phyloP scores from a whole-genome alignment of 2,329 filamentous ascomycete species.

The Stemphylium vesicarium region DNA sequence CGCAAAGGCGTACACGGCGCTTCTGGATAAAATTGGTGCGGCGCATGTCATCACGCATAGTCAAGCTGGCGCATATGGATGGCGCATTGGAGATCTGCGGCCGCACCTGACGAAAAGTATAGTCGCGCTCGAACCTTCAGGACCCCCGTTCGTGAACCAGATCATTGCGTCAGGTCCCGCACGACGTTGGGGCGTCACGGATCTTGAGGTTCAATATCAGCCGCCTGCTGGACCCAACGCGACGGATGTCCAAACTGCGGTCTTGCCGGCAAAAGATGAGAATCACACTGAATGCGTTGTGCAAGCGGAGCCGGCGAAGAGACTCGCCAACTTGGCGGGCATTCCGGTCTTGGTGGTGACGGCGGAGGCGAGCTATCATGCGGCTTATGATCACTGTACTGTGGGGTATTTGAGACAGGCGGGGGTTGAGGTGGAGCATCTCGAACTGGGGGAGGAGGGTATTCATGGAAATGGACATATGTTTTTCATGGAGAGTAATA shows the following conservation, averaged over 20 bases:
- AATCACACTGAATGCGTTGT: slow-evolving; percentile 47
- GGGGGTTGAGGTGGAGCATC: slow-evolving; percentile 32
- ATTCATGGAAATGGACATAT: slow-evolving; percentile 62
- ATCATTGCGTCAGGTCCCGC: slow-evolving; percentile 20
- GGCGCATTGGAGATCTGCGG: slow-evolving; percentile 57
- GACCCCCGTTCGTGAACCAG: slow-evolving; percentile 53
- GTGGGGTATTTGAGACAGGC: slow-evolving; percentile 59
- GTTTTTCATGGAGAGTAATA: slow-evolving; percentile 46
- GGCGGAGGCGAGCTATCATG: slow-evolving; percentile 61
- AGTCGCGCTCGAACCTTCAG: slow-evolving; percentile 60
- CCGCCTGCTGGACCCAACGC: slow-evolving; percentile 37
- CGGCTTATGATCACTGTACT: slow-evolving; percentile 62
- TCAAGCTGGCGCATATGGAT: slow-evolving; percentile 56
- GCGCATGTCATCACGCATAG: slow-evolving; percentile 59
- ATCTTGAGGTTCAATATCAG: slow-evolving; percentile 41
- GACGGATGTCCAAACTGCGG: slow-evolving; percentile 26
- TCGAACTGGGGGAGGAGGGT: slow-evolving; percentile 61
- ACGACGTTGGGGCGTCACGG: slow-evolving; percentile 44
- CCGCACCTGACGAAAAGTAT: slow-evolving; percentile 58
- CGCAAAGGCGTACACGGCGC: slow-evolving; percentile 49
- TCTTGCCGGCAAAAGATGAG: slow-evolving; percentile 29
- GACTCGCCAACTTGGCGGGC: slow-evolving; percentile 57
- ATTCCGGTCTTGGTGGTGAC: slow-evolving; percentile 60
- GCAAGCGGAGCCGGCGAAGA: slow-evolving; percentile 50
- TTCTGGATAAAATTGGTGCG: slow-evolving; percentile 54